Base-by-base conservation (phyloP, 306 rosid genomes). In the Sindora glabra region DNA sequence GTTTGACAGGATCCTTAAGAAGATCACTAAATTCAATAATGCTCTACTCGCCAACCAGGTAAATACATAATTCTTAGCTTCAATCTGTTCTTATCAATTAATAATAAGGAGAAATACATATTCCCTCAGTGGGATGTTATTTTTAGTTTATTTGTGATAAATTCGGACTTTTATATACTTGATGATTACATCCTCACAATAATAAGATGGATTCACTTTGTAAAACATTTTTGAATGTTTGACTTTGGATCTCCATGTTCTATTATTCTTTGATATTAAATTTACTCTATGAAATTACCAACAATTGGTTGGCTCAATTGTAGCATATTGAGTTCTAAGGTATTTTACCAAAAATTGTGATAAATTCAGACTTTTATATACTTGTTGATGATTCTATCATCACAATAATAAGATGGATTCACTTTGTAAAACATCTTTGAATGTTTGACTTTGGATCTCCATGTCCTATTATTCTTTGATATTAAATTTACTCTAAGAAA, bases 1-100 rank as follows among this genome's bases (percentile, higher is more conserved):
- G 71, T 91, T 85, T 76, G 98, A 91, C 53, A 96, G 96, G 75
- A 91, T 91, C 76, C 92, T 91, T 33, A 91, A 88, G 80, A 91
- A 91, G 85, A 80, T 91, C 42, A 81, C 75, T 1, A 96, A 91
- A 76, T 88, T 91, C 78, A 91, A 85, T 70, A 81, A 46, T 75
- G 60, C 78, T 15, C 66, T 91, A 64, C 75, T 67, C 40, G 70
- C 89, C 26, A 87, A 91, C 64, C 85, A 76, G 89, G 98, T 81
- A 72, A 34, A n/a, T 39, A 33, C 70, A 46, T 22, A 64, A 42
- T 30, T 42, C 42, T 15, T 26, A 5, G 8, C 51, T 67, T 38
- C 13, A 7, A 4, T 47, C 17, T 47, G 39, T 62, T 3, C 7
- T 12, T 25, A 21, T n/a, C 39, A 34, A 34, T 71, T 62, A 34